phyloP scores from a whole-genome alignment of 1,284 basidiomycete genomes.

The Takashimella koratensis region DNA sequence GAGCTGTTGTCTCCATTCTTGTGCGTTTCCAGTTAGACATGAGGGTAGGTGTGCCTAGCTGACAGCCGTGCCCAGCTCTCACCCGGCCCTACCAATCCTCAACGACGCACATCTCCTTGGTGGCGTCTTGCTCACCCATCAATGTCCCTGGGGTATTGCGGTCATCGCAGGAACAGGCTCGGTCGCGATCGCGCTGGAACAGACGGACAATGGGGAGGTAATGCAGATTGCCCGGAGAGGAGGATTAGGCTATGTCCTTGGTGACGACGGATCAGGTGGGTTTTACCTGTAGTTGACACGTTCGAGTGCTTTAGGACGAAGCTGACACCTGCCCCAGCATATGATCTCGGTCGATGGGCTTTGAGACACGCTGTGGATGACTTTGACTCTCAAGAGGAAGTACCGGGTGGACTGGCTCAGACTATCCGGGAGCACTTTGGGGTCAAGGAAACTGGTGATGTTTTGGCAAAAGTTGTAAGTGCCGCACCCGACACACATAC shows the following conservation, averaged over 20 bases:
- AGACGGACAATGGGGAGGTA: conserved; percentile 17
- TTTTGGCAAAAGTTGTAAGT: conserved; percentile 32
- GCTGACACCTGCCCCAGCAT: too few relatives aligned
- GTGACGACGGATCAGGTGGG: conserved; percentile 40
- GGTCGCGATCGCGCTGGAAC: conserved; percentile 27
- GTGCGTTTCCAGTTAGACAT: conserved; percentile 7
- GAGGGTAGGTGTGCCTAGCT: background rate
- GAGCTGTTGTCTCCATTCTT: conserved; percentile 28
- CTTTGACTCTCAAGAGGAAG: conserved; percentile 26
- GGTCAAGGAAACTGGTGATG: conserved; percentile 23
- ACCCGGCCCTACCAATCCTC: conserved; percentile 15
- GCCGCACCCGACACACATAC: too few relatives aligned
- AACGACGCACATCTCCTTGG: conserved; percentile 41
- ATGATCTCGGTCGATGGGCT: conserved; percentile 32
- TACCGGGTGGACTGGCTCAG: conserved; percentile 16
- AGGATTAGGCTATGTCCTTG: conserved; percentile 36
- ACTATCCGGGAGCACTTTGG: conserved; percentile 26
- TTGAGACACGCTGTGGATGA: conserved; percentile 26
- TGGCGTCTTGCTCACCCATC: conserved; percentile 25
- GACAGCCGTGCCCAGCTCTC: background rate
- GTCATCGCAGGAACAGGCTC: conserved; percentile 40
- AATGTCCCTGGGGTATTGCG: conserved; percentile 35
- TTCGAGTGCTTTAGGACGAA: too few relatives aligned
- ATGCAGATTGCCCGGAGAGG: conserved; percentile 27
- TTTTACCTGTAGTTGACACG: too few relatives aligned